phyloP scores from a whole-genome alignment of 352 stramenopile genomes.

The Phytophthora fragariaefolia region DNA sequence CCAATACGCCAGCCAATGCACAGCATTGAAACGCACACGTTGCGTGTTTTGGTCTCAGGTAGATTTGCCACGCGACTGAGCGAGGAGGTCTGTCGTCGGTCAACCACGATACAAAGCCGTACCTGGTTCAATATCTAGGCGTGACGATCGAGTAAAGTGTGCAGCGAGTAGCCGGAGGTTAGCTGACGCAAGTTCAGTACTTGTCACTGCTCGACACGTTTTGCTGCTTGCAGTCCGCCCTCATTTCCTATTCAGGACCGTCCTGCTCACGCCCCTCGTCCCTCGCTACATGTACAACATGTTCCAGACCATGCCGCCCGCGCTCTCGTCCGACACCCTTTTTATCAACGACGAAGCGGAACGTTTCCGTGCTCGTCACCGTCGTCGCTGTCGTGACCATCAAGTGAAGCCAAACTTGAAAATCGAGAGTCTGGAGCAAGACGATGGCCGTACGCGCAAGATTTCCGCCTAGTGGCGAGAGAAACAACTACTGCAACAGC shows the following conservation, averaged over 20 bases:
- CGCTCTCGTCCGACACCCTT: neutral
- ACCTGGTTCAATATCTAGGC: neutral
- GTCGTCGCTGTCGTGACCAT: constrained; percentile 38
- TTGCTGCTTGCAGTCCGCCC: neutral
- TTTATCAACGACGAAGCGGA: constrained; percentile 15
- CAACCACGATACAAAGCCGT: neutral
- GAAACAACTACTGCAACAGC: constrained; percentile 14
- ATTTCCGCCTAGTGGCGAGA: constrained; percentile 30
- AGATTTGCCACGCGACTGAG: neutral
- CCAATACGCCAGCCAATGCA: neutral
- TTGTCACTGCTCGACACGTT: neutral
- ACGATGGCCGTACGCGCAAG: constrained; percentile 46
- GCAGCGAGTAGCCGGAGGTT: neutral
- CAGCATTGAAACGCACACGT: neutral
- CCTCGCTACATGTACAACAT: neutral
- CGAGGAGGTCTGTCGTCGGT: no score
- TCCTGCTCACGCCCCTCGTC: neutral
- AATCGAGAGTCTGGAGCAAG: constrained; percentile 18
- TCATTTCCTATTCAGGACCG: neutral
- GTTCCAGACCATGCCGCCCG: constrained; percentile 20
- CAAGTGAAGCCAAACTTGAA: neutral
- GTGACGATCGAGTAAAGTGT: neutral
- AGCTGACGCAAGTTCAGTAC: neutral
- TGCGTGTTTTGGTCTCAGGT: neutral
- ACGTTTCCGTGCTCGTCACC: constrained; percentile 45